Conservation (phyloP, 495 filamentous ascomycete genomes). For the Thermothielavioides terrestris region DNA sequence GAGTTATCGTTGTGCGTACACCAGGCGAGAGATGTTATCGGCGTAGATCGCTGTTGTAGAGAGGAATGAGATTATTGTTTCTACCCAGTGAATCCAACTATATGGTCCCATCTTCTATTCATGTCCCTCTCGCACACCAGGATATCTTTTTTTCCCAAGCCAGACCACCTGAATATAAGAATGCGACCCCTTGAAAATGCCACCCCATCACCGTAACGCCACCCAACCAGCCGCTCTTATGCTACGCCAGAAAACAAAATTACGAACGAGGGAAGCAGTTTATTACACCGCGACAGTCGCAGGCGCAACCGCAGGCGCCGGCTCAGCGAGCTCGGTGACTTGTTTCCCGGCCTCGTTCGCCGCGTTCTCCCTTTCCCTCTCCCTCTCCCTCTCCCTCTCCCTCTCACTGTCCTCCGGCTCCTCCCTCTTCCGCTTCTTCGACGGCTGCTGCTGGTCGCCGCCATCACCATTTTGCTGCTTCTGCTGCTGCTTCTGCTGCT, state of each 20-base stretch:
- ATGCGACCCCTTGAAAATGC: neutral
- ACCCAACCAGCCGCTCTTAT: neutral
- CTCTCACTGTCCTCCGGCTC: neutral
- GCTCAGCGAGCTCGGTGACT: neutral
- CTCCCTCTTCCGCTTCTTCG: constrained; percentile 17
- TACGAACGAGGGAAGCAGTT: no score
- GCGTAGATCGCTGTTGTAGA: no score
- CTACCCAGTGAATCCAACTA: neutral
- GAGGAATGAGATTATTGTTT: no score
- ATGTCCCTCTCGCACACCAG: neutral
- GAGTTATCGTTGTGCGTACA: no score
- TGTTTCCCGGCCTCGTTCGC: neutral
- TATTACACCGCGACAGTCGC: constrained; percentile 1
- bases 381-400: neutral
- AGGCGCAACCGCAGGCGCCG: neutral
- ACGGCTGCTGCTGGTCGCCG: neutral
- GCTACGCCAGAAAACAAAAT: neutral
- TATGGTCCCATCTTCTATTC: neutral
- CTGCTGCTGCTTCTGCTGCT: neutral
- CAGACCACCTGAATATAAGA: no score
- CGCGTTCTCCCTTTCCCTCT: neutral
- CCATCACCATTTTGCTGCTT: neutral
- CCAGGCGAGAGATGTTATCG: neutral
- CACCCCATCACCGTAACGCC: neutral
- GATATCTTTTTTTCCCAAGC: constrained; percentile 5